Percentiles rank a stretch among this genome's conserved stretches.
phyloP scores from a whole-genome alignment of 306 rosid genomes.

The Ormosia emarginata region DNA sequence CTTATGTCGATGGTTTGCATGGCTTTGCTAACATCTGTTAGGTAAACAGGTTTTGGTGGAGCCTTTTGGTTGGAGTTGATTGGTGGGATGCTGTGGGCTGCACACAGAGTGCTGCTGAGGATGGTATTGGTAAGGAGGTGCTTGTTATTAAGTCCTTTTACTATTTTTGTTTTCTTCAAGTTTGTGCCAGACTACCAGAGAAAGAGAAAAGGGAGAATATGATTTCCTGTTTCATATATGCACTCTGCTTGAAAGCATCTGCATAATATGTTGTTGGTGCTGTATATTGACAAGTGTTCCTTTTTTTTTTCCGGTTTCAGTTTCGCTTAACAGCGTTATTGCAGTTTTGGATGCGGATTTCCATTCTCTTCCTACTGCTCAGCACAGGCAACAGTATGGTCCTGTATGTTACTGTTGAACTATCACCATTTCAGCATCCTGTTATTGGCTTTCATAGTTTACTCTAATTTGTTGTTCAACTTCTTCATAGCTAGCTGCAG shows the following conservation, averaged over 20 bases:
- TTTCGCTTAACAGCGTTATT: slow-evolving; percentile 85
- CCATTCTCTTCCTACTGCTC: slow-evolving; percentile 92
- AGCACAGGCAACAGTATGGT: slow-evolving; percentile 96
- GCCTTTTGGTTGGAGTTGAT: slow-evolving; percentile 98
- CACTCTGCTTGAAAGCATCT: neutral
- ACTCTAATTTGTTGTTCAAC: neutral
- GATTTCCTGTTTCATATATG: slow-evolving; percentile 4
- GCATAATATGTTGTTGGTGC: neutral
- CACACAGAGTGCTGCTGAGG: slow-evolving; percentile 99
- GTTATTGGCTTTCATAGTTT: slow-evolving; percentile 6
- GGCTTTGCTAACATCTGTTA: slow-evolving; percentile 25
- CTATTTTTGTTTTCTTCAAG: neutral
- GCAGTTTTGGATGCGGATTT: slow-evolving; percentile 99
- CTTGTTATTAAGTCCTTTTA: neutral
- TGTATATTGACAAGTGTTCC: slow-evolving; percentile 20
- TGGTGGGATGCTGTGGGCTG: slow-evolving; percentile 99
- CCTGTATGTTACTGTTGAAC: slow-evolving; percentile 70
- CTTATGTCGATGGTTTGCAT: slow-evolving; percentile 11
- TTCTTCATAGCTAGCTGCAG: neutral
- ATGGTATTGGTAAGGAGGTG: slow-evolving; percentile 76
- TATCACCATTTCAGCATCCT: slow-evolving; percentile 1
- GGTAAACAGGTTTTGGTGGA: slow-evolving; percentile 95
- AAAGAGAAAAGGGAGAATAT: neutral
- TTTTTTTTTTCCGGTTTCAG: slow-evolving; percentile 58
- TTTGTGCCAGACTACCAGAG: neutral